Evolutionary conservation across 2,329 filamentous ascomycete genomes (phyloP).

Genomic region (Talaromyces sp.): DNA sequence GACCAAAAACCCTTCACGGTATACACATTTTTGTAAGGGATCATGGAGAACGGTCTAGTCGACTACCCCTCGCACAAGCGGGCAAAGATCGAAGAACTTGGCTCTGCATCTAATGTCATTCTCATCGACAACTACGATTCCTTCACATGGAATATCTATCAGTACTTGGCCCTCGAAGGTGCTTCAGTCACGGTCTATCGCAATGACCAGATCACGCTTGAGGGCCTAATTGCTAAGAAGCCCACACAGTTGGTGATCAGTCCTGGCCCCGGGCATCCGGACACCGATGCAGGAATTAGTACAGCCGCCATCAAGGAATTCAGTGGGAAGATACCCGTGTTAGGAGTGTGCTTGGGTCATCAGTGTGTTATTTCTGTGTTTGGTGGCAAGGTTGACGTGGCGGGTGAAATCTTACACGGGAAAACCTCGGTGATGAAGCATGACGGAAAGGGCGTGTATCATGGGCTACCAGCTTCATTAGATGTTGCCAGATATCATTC

Average conservation of each 20-base stretch:
- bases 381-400: slow-evolving; percentile 84
- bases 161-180: slow-evolving; percentile 94
- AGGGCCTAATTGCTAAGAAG: slow-evolving; percentile 75
- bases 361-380: slow-evolving; percentile 96
- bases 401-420: slow-evolving; percentile 93
- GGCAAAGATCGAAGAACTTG: slow-evolving; percentile 65
- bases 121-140: slow-evolving; percentile 99
- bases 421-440: slow-evolving; percentile 91
- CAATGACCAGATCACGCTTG: slow-evolving; percentile 84
- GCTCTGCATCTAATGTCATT: slow-evolving; percentile 82
- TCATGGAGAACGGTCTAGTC: slow-evolving; percentile 46
- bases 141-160: slow-evolving; percentile 99
- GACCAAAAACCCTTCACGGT: not conserved
- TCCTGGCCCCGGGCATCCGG: slow-evolving; percentile 89
- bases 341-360: slow-evolving; percentile 98
- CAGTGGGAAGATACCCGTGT: slow-evolving; percentile 86
- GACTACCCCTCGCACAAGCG: slow-evolving; percentile 84
- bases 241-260: slow-evolving; percentile 94
- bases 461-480: slow-evolving; percentile 71
- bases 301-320: slow-evolving; percentile 88
- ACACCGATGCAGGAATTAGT: slow-evolving; percentile 87
- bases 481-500: slow-evolving; percentile 96
- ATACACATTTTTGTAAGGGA: not conserved
- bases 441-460: slow-evolving; percentile 85
- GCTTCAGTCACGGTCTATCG: slow-evolving; percentile 84